A percentile compares a stretch with the other conserved stretches of the same genome.
Evolutionary conservation across 345 rosid species (phyloP).

Genomic region (Viola odorata): DNA sequence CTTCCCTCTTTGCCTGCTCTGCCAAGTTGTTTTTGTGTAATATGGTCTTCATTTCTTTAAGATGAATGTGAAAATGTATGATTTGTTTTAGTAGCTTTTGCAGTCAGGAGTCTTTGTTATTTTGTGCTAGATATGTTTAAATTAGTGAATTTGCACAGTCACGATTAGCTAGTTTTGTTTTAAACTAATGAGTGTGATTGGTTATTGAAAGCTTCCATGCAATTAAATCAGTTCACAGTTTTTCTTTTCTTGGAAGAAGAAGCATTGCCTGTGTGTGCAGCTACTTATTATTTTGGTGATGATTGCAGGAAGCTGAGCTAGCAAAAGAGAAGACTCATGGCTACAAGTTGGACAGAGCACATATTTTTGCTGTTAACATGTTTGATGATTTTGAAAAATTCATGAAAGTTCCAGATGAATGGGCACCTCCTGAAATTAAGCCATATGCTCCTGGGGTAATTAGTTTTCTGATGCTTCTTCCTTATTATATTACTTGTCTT

Average conservation of each 20-base stretch:
- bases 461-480: neutral
- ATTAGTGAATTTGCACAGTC: no score
- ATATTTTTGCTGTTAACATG: constrained; percentile 76
- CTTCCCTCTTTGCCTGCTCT: neutral
- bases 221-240: no score
- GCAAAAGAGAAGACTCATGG: constrained; percentile 80
- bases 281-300: neutral
- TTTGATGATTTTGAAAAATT: constrained; percentile 71
- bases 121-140: neutral
- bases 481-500: neutral
- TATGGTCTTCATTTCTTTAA: neutral
- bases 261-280: no score
- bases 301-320: constrained; percentile 80
- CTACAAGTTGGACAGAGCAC: constrained; percentile 58
- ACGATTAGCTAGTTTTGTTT: no score
- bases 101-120: neutral
- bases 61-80: neutral
- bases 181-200: no score
- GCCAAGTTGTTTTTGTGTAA: no score
- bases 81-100: neutral
- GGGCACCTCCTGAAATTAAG: constrained; percentile 81
- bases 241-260: no score
- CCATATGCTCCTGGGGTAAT: constrained; percentile 83
- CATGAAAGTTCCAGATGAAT: constrained; percentile 80
- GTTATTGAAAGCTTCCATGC: no score